Evolutionary conservation across 2,329 filamentous ascomycete genomes (phyloP).

Genomic region (Sordariomycetes sp.): DNA sequence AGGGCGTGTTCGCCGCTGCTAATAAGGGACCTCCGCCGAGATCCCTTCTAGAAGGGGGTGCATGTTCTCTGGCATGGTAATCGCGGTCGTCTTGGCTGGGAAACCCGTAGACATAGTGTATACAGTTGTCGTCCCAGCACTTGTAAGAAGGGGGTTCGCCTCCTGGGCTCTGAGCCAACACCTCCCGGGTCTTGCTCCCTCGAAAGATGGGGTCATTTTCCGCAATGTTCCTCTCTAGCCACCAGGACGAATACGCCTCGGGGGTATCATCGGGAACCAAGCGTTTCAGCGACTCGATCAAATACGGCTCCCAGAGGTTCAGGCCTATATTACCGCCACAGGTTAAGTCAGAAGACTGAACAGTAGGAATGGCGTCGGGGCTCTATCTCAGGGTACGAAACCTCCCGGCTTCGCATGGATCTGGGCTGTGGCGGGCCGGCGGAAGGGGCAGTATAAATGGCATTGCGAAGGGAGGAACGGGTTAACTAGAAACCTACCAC

Average conservation of each 20-base stretch:
- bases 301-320: slow-evolving; percentile 27
- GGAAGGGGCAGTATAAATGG: background rate
- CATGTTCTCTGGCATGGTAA: slow-evolving; percentile 37
- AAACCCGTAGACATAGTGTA: slow-evolving; percentile 50
- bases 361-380: background rate
- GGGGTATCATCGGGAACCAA: slow-evolving; percentile 20
- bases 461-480: background rate
- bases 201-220: slow-evolving; percentile 36
- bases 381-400: slow-evolving; percentile 1
- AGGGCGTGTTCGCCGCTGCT: slow-evolving; percentile 17
- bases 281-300: slow-evolving; percentile 25
- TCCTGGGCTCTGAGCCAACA: background rate
- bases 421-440: background rate
- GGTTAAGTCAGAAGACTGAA: background rate
- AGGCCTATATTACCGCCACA: slow-evolving; percentile 23
- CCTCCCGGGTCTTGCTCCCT: slow-evolving; percentile 17
- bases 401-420: background rate
- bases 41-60: slow-evolving; percentile 16
- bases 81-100: slow-evolving; percentile 38
- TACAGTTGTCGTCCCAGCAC: slow-evolving; percentile 43
- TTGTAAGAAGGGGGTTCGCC: slow-evolving; percentile 31
- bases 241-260: slow-evolving; percentile 16
- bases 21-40: slow-evolving; percentile 35
- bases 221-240: slow-evolving; percentile 41
- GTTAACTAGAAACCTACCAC: slow-evolving; percentile 24